A percentile compares a stretch with the other conserved stretches of the same genome.
phyloP scores from a whole-genome alignment of 2,329 filamentous ascomycete genomes.

The Epichloe scottii region DNA sequence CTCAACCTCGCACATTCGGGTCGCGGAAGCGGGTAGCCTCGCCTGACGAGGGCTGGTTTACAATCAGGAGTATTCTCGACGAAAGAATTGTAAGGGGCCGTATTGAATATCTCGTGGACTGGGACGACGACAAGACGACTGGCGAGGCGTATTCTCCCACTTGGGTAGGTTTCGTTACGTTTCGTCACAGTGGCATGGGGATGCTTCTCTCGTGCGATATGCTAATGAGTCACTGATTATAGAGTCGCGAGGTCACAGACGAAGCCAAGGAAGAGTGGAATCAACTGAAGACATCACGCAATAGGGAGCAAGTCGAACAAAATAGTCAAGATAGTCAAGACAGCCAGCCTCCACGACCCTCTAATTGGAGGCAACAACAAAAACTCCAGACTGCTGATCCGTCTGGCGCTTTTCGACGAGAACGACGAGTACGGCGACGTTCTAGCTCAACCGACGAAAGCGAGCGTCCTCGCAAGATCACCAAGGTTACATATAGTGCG shows the following conservation, averaged over 20 bases:
- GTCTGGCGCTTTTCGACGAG: background rate
- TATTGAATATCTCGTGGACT: conserved; percentile 26
- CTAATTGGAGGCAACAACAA: conserved; percentile 15
- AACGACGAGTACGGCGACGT: background rate
- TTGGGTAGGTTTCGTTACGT: conserved; percentile 18
- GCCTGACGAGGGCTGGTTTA: conserved; percentile 19
- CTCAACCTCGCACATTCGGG: conserved; percentile 10
- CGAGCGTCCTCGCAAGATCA: conserved; percentile 12
- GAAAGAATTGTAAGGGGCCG: conserved; percentile 17
- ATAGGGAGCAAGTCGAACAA: background rate
- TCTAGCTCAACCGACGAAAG: conserved; percentile 8
- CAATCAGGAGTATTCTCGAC: conserved; percentile 22
- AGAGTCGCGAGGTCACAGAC: conserved; percentile 20
- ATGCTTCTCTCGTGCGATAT: background rate
- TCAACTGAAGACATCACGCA: conserved; percentile 10
- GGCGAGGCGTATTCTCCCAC: conserved; percentile 20
- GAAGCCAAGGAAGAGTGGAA: conserved; percentile 23
- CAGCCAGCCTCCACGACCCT: conserved; percentile 16
- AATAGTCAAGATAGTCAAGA: conserved; percentile 9
- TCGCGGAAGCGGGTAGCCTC: conserved; percentile 9
- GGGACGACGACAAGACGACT: conserved; percentile 21
- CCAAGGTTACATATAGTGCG: conserved; percentile 10
- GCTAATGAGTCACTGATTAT: conserved; percentile 10
- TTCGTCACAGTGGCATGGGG: background rate
- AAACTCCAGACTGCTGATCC: background rate